Evolutionary conservation across 768 basidiomycete genomes (phyloP).

Genomic region (Hebeloma cylindrosporum): DNA sequence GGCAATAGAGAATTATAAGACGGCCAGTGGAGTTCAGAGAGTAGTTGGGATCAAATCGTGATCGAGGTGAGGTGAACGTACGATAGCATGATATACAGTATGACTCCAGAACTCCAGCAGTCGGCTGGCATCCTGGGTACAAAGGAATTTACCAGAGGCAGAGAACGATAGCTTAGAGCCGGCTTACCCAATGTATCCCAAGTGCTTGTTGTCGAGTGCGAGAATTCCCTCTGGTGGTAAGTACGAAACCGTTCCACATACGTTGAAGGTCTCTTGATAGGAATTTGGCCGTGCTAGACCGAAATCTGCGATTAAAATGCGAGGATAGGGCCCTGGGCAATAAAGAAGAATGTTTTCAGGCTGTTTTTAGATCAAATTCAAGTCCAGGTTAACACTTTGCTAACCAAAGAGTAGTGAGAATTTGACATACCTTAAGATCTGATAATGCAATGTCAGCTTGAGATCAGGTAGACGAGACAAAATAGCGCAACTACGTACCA

Average conservation of each 20-base stretch:
- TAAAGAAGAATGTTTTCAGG: constrained; percentile 84
- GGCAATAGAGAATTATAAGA: background rate
- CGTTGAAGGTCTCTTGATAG: constrained; percentile 80
- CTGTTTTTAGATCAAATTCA: constrained; percentile 30
- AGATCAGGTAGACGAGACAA: background rate
- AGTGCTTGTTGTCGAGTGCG: constrained; percentile 70
- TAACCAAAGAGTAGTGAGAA: background rate
- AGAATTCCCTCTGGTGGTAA: constrained; percentile 83
- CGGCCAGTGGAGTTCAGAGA: background rate
- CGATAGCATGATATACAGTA: constrained; percentile 83
- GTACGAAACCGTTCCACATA: constrained; percentile 86
- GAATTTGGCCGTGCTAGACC: constrained; percentile 79
- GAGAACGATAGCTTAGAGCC: background rate
- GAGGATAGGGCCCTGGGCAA: constrained; percentile 81
- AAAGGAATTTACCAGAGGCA: background rate
- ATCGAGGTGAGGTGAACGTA: constrained; percentile 38
- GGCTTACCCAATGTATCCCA: constrained; percentile 59
- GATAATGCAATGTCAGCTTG: background rate
- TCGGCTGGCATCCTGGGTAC: constrained; percentile 81
- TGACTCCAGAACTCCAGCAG: constrained; percentile 86
- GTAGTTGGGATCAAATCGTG: background rate
- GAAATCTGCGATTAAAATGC: constrained; percentile 84
- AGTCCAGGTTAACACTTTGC: background rate
- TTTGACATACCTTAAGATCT: constrained; percentile 61
- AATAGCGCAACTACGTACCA: constrained; percentile 42